Evolutionary conservation across 1,139 yeast species (phyloP).

Genomic region (Candida sp.): DNA sequence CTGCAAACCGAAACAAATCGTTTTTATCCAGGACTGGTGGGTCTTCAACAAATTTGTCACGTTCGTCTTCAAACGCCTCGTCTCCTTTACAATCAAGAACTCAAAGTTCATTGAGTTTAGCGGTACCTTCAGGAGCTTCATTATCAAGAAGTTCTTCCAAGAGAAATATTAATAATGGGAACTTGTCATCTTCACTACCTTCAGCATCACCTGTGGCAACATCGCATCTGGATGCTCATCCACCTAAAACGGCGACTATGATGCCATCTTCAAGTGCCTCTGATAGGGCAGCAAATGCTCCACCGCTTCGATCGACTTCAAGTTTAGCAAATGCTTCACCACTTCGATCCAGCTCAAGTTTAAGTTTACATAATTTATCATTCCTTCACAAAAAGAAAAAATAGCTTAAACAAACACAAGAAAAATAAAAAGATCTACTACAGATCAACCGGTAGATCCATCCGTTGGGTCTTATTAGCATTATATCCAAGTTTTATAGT

Average conservation of each 20-base stretch:
- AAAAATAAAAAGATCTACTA: too few relatives aligned
- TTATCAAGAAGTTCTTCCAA: conserved; percentile 11
- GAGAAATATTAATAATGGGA: conserved; percentile 4
- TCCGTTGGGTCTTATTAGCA: too few relatives aligned
- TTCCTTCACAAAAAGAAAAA: conserved; percentile 24
- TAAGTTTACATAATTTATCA: conserved; percentile 25
- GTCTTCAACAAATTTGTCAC: conserved; percentile 16
- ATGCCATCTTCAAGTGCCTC: conserved; percentile 31
- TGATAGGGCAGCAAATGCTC: conserved; percentile 24
- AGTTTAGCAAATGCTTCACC: conserved; percentile 23
- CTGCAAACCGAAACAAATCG: conserved; percentile 8
- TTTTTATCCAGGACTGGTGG: conserved; percentile 18
- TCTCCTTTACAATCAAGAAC: conserved; percentile 29
- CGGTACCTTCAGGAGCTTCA: conserved; percentile 5
- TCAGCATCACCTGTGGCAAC: conserved; percentile 4
- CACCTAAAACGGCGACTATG: conserved; percentile 7
- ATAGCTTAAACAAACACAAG: too few relatives aligned
- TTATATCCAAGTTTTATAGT: background rate
- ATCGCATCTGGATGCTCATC: conserved; percentile 5
- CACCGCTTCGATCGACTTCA: conserved; percentile 18
- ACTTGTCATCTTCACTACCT: conserved; percentile 5
- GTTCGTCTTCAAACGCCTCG: conserved; percentile 16
- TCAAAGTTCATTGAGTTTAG: conserved; percentile 21
- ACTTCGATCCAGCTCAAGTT: conserved; percentile 19
- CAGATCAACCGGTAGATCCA: too few relatives aligned